Percentiles rank a stretch among this genome's conserved stretches.
Conservation (phyloP, 2,329 filamentous ascomycete genomes). For the Colletotrichum sp. region DNA sequence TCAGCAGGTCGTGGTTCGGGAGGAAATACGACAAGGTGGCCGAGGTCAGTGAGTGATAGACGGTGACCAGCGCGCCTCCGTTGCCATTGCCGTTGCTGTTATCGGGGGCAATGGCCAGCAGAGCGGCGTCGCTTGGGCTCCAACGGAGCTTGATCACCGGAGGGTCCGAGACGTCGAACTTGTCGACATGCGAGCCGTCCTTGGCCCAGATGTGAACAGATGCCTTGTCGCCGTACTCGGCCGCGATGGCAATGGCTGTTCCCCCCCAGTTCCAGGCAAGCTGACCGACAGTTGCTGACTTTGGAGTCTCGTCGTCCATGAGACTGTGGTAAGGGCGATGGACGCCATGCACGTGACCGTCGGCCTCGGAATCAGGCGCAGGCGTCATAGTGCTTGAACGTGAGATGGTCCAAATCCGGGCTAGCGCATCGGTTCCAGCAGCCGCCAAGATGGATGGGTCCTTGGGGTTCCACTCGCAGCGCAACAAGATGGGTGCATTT, state of each 20-base stretch:
- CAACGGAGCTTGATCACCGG: constrained; percentile 67
- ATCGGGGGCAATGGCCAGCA: constrained; percentile 63
- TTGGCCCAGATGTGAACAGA: constrained; percentile 61
- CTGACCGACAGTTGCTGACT: constrained; percentile 59
- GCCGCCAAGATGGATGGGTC: constrained; percentile 70
- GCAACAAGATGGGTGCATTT: constrained; percentile 66
- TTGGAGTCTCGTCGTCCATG: constrained; percentile 58
- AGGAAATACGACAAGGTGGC: constrained; percentile 55
- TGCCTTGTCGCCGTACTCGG: constrained; percentile 58
- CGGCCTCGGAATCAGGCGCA: constrained; percentile 6
- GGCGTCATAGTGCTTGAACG: constrained; percentile 48
- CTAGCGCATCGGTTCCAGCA: constrained; percentile 73
- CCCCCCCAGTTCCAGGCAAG: constrained; percentile 67
- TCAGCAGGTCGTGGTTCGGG: constrained; percentile 52
- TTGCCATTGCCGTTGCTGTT: constrained; percentile 30
- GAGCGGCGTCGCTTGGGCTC: constrained; percentile 60
- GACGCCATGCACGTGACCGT: constrained; percentile 48
- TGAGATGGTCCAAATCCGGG: constrained; percentile 70
- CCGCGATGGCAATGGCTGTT: constrained; percentile 60
- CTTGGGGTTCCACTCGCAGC: constrained; percentile 72
- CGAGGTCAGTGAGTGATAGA: constrained; percentile 51
- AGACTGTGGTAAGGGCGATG: constrained; percentile 51
- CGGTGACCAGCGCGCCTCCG: constrained; percentile 58
- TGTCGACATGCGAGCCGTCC: constrained; percentile 56
- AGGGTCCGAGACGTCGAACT: constrained; percentile 63